Evolutionary conservation across 768 basidiomycete genomes (phyloP), one percentile per base, ranked within the genome.

Genomic region (Leccinum uliginosum): DNA sequence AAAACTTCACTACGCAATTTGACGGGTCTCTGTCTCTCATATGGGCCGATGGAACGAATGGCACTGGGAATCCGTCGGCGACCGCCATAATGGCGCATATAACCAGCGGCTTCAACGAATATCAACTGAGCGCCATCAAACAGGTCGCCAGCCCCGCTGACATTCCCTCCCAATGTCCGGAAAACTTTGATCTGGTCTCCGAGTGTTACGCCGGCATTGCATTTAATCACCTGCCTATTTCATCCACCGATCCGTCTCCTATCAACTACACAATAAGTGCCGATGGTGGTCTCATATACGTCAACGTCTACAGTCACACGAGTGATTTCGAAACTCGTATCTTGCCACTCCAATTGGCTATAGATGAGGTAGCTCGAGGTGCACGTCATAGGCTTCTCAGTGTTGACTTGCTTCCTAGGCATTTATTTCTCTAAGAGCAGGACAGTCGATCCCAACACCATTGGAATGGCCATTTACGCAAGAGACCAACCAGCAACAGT

Each of bases 321-420:
- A 85, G 86, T 57, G 87, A 89, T 69, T 83, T 85, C 60, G 87
- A 91, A 68, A 73, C 73, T 53, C 73, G 85, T 47, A 76, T 89
- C 29, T 66, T 92, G 17, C 90, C 90, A 1, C 60, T 92, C 21
- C 90, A 92, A 59, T 85, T 89, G 80, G 86, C 88, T 10, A 74
- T 92, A 34, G 90, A 92, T 62, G 75, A 81, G 66, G 88, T 85
- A 58, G n/a, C 6, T 38, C 57, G 40, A 6, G 49, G 12, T 38
- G 23, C 24, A 15, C 32, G 0, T 6, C 29, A n/a, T 38, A 1
- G 4, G 4, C 4, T 10, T n/a, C 8, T 44, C 26, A 30, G 3
- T 14, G 15, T 21, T 64, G 24, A 62, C 32, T 1, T 5, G 3
- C 34, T 40, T 29, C 27, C 55, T 49, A 89, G 89, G 86, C 87